These are phyloP conservation scores for Medicago ruthenica DNA, from an alignment of 306 rosid genomes.

Conservation along the genomic window DNA sequence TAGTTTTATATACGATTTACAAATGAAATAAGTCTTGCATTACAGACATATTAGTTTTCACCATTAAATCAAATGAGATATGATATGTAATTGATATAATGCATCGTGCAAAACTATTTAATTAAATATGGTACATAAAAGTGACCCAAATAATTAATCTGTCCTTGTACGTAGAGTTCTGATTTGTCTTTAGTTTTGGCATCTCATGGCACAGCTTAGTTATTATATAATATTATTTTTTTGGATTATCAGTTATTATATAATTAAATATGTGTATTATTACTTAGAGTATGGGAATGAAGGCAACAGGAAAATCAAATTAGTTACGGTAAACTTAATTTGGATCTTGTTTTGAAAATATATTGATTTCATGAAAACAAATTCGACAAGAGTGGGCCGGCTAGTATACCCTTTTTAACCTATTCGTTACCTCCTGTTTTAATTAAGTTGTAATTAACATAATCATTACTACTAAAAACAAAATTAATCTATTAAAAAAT, in stretches of 20 bases:
- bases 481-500: not conserved
- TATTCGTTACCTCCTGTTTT: slow-evolving; percentile 54
- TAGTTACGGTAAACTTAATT: slow-evolving; percentile 43
- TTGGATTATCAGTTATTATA: not conserved
- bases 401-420: slow-evolving; percentile 84
- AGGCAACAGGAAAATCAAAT: slow-evolving; percentile 44
- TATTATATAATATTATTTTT: not conserved
- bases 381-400: slow-evolving; percentile 91
- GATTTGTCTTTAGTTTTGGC: slow-evolving; percentile 56
- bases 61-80: too few relatives aligned
- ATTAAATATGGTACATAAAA: slow-evolving; percentile 41
- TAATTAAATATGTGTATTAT: slow-evolving; percentile 46
- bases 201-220: slow-evolving; percentile 11
- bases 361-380: slow-evolving; percentile 49
- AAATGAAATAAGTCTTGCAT: too few relatives aligned
- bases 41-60: too few relatives aligned
- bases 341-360: slow-evolving; percentile 46
- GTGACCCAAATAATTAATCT: slow-evolving; percentile 38
- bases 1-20: too few relatives aligned
- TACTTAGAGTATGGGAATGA: slow-evolving; percentile 42
- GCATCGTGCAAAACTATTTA: too few relatives aligned
- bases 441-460: slow-evolving; percentile 28
- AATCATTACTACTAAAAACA: slow-evolving; percentile 40
- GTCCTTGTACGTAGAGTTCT: slow-evolving; percentile 41
- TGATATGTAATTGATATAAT: too few relatives aligned